Conservation (phyloP, 352 stramenopile species). For the Thalassiosira livingstoniorum region DNA sequence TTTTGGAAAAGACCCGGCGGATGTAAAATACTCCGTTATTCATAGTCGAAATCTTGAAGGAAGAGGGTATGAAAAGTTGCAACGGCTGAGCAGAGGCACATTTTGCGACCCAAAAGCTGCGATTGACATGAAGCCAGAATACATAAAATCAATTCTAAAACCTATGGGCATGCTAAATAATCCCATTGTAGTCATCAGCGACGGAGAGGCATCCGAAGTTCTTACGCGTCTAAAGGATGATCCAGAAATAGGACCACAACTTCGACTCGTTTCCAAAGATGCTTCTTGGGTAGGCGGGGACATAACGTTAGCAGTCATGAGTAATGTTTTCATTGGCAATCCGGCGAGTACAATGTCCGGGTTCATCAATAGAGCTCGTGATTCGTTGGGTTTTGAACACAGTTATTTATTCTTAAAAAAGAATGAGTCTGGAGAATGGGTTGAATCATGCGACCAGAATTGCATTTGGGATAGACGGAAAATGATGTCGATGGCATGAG, state of each 20-base stretch:
- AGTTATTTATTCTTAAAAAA: conserved; percentile 20
- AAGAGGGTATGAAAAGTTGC: not conserved
- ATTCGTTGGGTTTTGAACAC: conserved; percentile 25
- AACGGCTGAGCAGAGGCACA: not conserved
- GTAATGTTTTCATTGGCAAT: conserved; percentile 58
- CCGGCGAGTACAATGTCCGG: conserved; percentile 31
- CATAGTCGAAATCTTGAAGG: conserved; percentile 39
- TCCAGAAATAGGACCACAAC: conserved; percentile 42
- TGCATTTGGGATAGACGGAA: conserved; percentile 29
- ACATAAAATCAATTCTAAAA: conserved; percentile 52
- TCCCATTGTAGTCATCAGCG: conserved; percentile 56
- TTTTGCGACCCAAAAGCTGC: conserved; percentile 39
- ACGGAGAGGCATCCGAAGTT: conserved; percentile 31
- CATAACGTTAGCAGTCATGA: conserved; percentile 38
- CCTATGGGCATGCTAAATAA: conserved; percentile 42
- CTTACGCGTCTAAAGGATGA: conserved; percentile 44
- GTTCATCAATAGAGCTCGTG: conserved; percentile 30
- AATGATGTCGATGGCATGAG: conserved; percentile 20
- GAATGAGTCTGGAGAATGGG: conserved; percentile 22
- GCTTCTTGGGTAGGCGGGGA: conserved; percentile 51
- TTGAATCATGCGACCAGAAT: conserved; percentile 24
- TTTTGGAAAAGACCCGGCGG: conserved; percentile 25
- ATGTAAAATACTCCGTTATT: conserved; percentile 50
- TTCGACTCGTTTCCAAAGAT: conserved; percentile 34
- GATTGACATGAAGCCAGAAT: conserved; percentile 48